These are phyloP conservation scores for Ophiostoma populinum DNA, from an alignment of 2,329 filamentous ascomycete species.

Conservation along the genomic window DNA sequence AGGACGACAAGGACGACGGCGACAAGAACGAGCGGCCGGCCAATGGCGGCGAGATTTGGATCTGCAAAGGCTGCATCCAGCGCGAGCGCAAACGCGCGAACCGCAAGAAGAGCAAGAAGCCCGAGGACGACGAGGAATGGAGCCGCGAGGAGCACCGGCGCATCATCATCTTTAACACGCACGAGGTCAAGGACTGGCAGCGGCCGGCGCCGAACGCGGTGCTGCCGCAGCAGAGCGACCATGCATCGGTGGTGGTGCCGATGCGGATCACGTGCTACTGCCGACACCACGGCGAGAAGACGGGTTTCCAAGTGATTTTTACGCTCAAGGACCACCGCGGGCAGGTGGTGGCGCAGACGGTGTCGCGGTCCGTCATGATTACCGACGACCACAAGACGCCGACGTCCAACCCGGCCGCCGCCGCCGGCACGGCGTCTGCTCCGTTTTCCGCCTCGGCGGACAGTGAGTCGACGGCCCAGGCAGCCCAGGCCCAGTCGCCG, in stretches of 20 bases:
- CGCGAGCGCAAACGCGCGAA: conserved; percentile 81
- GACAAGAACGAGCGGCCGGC: conserved; percentile 57
- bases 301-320: conserved; percentile 85
- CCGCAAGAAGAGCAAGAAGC: conserved; percentile 83
- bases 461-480: neutral
- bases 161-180: conserved; percentile 82
- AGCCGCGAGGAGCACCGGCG: conserved; percentile 61
- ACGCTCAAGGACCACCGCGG: conserved; percentile 72
- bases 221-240: conserved; percentile 8
- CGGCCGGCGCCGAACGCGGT: conserved; percentile 27
- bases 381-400: conserved; percentile 93
- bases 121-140: conserved; percentile 82
- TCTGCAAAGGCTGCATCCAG: conserved; percentile 80
- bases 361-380: conserved; percentile 84
- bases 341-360: conserved; percentile 63
- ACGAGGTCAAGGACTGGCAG: conserved; percentile 73
- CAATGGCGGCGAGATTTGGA: conserved; percentile 85
- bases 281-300: conserved; percentile 83
- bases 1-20: conserved; percentile 42
- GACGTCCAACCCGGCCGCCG: conserved; percentile 11
- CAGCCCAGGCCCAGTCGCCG: neutral
- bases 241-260: conserved; percentile 47
- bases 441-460: neutral
- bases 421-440: conserved; percentile 3
- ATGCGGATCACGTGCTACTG: conserved; percentile 98